Evolutionary conservation across 176 grass and related monocot species (phyloP), one percentile per base, ranked within the genome.

Genomic region (Oryza nivara): DNA sequence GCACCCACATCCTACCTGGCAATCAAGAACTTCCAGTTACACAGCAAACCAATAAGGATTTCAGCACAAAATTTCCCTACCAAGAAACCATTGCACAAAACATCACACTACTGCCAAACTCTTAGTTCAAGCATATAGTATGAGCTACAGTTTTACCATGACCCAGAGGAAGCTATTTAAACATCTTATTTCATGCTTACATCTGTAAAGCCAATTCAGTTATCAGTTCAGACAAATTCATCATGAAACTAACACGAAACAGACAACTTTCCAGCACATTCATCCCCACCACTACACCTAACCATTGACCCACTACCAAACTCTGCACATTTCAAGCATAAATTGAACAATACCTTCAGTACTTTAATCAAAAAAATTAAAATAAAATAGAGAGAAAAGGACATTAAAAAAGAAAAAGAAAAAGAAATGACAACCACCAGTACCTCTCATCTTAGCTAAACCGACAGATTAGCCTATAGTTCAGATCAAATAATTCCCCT

Each of bases 191-290:
- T 73, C 49, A 63, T 56, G 6, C 28, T 46, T 17, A 82, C 45
- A 75, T 13, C 48, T 75, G 5, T 51, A 80, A 54, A 60, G 30
- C 9, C 6, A 34, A 64, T 56, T 47, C 51, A 74, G 20, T 41
- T 32, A 83, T 75, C 63, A 61, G 30, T 78, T 74, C 66, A 65
- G n/a, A 79, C 2, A 51, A 75, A 64, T 68, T 90, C n/a, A 80
- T 80, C n/a, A 75, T 4, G 3, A 79, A 87, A 51, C 40, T 76
- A 84, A 74, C 41, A 75, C 19, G 52, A 81, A 83, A 49, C 63
- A 70, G 64, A 80, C 41, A 75, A 83, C 70, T 80, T 90, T 87
- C 80, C 65, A 90, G 80, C 70, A 83, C 80, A 87, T 84, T 77
- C 71, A 52, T 51, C 30, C 76, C 82, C 84, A 84, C 76, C 80